phyloP scores from a whole-genome alignment of 164 flowering plant genomes.

The Cinnamomum micranthum region DNA sequence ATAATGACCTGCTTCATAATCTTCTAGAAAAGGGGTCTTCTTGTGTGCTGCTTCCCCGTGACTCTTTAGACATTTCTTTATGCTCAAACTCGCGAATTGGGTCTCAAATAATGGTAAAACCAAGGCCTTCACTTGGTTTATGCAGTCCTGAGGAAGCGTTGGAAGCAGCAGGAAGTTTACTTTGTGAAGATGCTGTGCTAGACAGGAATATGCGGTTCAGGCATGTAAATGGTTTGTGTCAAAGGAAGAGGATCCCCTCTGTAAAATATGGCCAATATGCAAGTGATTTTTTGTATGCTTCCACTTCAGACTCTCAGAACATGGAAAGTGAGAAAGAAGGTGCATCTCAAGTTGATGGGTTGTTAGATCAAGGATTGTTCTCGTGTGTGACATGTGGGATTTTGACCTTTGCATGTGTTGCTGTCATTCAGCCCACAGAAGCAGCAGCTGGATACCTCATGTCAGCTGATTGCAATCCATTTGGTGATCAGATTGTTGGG shows the following conservation, averaged over 20 bases:
- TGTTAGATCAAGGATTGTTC: slow-evolving; percentile 67
- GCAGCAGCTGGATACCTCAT: slow-evolving; percentile 62
- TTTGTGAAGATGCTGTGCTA: slow-evolving; percentile 27
- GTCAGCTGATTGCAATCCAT: slow-evolving; percentile 69
- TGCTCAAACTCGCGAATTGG: slow-evolving; percentile 46
- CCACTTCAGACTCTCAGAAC: slow-evolving; percentile 17
- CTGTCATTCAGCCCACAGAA: slow-evolving; percentile 78
- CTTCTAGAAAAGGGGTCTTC: slow-evolving; percentile 70
- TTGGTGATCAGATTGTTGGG: slow-evolving; percentile 51
- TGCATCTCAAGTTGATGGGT: slow-evolving; percentile 31
- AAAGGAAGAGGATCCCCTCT: slow-evolving; percentile 21
- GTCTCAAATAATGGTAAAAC: slow-evolving; percentile 38
- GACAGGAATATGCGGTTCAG: slow-evolving; percentile 30
- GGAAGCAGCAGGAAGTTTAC: slow-evolving; percentile 26
- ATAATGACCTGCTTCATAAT: slow-evolving; percentile 58
- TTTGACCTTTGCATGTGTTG: slow-evolving; percentile 77
- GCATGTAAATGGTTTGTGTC: slow-evolving; percentile 29
- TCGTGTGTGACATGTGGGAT: slow-evolving; percentile 96
- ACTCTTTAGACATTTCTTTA: slow-evolving; percentile 47
- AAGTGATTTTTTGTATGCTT: slow-evolving; percentile 15
- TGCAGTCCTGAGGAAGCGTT: slow-evolving; percentile 40
- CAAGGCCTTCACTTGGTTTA: slow-evolving; percentile 43
- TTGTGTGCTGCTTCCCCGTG: slow-evolving; percentile 64
- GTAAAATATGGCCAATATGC: slow-evolving; percentile 14
- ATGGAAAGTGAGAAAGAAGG: slow-evolving; percentile 19